Percentiles rank a stretch among this genome's conserved stretches.
Conservation (phyloP, 495 filamentous ascomycete genomes). For the Chlorociboria aeruginascens region DNA sequence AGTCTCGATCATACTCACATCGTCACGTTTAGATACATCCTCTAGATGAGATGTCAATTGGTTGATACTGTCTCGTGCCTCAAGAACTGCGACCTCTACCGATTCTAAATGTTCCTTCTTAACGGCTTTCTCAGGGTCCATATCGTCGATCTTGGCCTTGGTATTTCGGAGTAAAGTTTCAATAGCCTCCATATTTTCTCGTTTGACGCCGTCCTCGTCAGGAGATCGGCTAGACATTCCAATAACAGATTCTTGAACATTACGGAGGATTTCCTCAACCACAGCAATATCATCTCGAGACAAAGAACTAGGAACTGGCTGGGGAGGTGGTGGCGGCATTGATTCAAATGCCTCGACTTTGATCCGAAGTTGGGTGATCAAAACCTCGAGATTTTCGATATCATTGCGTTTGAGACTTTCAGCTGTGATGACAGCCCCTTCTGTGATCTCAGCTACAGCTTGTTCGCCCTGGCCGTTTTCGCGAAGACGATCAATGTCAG, state of each 20-base stretch:
- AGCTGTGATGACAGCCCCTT: constrained; percentile 25
- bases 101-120: constrained; percentile 66
- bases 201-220: constrained; percentile 36
- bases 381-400: constrained; percentile 68
- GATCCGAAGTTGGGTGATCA: constrained; percentile 69
- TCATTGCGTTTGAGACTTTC: constrained; percentile 49
- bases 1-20: constrained; percentile 61
- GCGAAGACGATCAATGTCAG: constrained; percentile 68
- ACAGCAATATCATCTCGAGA: constrained; percentile 17
- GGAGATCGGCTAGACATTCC: constrained; percentile 28
- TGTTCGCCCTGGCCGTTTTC: constrained; percentile 38
- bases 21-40: constrained; percentile 58
- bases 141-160: constrained; percentile 70
- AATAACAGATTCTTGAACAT: constrained; percentile 45
- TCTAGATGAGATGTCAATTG: constrained; percentile 46
- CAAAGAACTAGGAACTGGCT: constrained; percentile 22
- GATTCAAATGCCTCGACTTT: constrained; percentile 75
- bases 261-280: constrained; percentile 18
- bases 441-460: constrained; percentile 40
- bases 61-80: constrained; percentile 58
- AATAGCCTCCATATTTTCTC: constrained; percentile 77
- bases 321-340: constrained; percentile 30
- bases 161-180: constrained; percentile 78
- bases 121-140: constrained; percentile 48
- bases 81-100: constrained; percentile 55